Evolutionary conservation across 2,329 filamentous ascomycete species (phyloP).

Genomic region (Daldinia sp.): DNA sequence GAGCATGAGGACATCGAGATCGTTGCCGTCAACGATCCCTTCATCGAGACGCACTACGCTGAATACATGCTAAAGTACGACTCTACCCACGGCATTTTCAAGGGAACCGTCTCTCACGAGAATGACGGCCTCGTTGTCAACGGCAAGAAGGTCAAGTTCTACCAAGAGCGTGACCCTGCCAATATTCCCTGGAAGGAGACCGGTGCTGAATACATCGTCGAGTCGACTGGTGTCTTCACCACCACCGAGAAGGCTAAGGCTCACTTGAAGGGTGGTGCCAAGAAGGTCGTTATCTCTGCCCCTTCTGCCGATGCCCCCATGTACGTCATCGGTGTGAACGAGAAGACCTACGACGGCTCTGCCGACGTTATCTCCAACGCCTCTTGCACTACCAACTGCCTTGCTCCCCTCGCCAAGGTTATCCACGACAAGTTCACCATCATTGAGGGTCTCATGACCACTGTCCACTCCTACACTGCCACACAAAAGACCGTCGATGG

Average conservation of each 20-base stretch:
- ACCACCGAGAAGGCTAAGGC: constrained; percentile 94
- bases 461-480: constrained; percentile 99
- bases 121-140: constrained; percentile 82
- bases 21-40: constrained; percentile 98
- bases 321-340: constrained; percentile 99
- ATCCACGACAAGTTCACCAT: constrained; percentile 98
- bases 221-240: constrained; percentile 99
- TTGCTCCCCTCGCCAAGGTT: constrained; percentile 99
- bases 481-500: constrained; percentile 99
- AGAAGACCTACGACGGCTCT: constrained; percentile 89
- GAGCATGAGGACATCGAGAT: constrained; percentile 90
- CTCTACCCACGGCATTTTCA: constrained; percentile 95
- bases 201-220: constrained; percentile 91
- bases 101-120: constrained; percentile 82
- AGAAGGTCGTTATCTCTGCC: constrained; percentile 96
- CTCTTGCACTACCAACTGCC: constrained; percentile 99
- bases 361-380: constrained; percentile 98
- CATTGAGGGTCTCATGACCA: constrained; percentile 99
- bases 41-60: constrained; percentile 98
- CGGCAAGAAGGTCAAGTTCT: constrained; percentile 95
- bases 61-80: constrained; percentile 99
- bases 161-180: constrained; percentile 88
- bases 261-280: constrained; percentile 95
- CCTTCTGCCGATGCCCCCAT: constrained; percentile 96
- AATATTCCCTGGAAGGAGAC: constrained; percentile 89